phyloP scores from a whole-genome alignment of 257 asterid species.

The Solanum bulbocastanum region DNA sequence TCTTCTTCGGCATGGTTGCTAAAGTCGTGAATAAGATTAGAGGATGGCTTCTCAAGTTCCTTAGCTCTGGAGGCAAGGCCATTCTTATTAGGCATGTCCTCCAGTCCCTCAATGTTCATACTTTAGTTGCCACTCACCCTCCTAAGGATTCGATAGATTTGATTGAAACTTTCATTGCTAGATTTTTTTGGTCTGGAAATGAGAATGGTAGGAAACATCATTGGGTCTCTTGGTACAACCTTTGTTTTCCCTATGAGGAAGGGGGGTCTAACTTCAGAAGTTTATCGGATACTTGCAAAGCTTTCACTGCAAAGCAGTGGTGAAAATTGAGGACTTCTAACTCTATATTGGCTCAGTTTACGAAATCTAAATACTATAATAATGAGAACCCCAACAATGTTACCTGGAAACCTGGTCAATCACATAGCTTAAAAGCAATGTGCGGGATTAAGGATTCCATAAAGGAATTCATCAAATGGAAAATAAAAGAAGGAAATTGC shows the following conservation, averaged over 20 bases:
- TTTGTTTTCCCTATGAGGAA: no score
- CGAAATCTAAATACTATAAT: neutral
- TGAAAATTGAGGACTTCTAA: no score
- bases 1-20: neutral
- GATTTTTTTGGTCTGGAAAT: neutral
- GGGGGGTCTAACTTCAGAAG: no score
- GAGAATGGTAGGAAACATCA: neutral
- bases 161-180: no score
- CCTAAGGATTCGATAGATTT: neutral
- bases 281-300: no score
- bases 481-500: neutral
- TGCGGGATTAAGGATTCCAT: neutral
- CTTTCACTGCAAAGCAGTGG: no score
- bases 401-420: neutral
- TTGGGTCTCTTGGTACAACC: no score
- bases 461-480: neutral
- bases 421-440: neutral
- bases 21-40: no score
- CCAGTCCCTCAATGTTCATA: neutral
- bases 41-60: neutral
- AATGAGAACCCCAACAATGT: neutral
- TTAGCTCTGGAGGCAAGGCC: neutral
- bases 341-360: neutral
- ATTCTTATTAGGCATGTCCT: neutral
- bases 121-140: neutral